Conservation (phyloP, 371 early-diverging fungal species). For the Apophysomyces ossiformis region DNA sequence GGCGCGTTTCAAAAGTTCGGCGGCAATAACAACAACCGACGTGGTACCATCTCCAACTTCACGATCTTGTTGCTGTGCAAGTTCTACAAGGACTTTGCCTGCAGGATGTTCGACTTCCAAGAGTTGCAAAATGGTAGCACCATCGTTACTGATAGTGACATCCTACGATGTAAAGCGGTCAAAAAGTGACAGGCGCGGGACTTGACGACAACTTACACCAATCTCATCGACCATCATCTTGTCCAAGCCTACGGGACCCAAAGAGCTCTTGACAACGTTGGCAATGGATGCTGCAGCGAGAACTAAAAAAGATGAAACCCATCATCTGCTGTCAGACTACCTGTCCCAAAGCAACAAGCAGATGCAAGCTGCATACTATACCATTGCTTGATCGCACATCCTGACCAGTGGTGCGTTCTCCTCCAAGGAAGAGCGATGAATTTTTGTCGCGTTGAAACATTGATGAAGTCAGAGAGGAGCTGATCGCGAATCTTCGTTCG, state of each 20-base stretch:
- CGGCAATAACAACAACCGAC: slow-evolving; percentile 99
- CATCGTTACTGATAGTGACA: slow-evolving; percentile 99
- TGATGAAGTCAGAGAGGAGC: slow-evolving; percentile 9
- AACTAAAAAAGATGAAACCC: slow-evolving; percentile 38
- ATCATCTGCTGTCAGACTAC: slow-evolving; percentile 5
- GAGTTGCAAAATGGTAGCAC: slow-evolving; percentile 98
- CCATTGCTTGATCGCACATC: slow-evolving; percentile 97
- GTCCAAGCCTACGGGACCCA: slow-evolving; percentile 99
- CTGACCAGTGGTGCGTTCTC: slow-evolving; percentile 92
- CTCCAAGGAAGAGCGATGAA: slow-evolving; percentile 79
- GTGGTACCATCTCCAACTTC: slow-evolving; percentile 99
- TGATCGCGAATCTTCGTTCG: slow-evolving; percentile 7
- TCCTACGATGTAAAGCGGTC: slow-evolving; percentile 63
- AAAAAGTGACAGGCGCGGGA: slow-evolving; percentile 14
- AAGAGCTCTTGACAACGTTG: slow-evolving; percentile 98
- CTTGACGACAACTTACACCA: slow-evolving; percentile 72
- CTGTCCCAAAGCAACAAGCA: not conserved
- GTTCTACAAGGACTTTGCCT: slow-evolving; percentile 96
- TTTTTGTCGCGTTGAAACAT: slow-evolving; percentile 49
- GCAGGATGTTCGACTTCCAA: slow-evolving; percentile 99
- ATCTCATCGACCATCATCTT: slow-evolving; percentile 99
- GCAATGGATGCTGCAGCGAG: slow-evolving; percentile 88
- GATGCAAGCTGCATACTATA: slow-evolving; percentile 38
- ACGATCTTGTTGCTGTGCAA: slow-evolving; percentile 99
- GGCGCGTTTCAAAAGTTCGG: slow-evolving; percentile 96